Conservation (phyloP, 148 eudicot species). For the Linanthus parryae region DNA sequence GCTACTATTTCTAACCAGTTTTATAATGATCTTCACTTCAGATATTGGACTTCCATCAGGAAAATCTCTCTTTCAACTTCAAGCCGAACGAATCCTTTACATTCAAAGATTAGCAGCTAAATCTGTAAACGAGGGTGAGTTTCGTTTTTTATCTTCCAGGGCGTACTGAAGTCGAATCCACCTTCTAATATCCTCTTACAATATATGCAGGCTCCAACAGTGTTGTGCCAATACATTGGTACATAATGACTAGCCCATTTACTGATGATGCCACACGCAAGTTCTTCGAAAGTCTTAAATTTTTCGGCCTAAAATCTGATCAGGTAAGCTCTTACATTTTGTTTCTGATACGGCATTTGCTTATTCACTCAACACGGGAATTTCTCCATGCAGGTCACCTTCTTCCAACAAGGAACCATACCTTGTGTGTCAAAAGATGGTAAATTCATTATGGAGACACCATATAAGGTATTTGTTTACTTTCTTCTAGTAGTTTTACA, state of each 20-base stretch:
- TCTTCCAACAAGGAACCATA: conserved; percentile 87
- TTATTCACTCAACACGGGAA: conserved; percentile 8
- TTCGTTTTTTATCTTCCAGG: conserved; percentile 4
- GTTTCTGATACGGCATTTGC: neutral
- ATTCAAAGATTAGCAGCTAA: conserved; percentile 74
- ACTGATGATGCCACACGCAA: conserved; percentile 74
- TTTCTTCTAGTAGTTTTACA: too few species aligned
- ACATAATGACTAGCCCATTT: conserved; percentile 97
- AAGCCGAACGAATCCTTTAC: conserved; percentile 85
- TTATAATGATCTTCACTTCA: conserved; percentile 28
- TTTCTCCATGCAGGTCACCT: conserved; percentile 55
- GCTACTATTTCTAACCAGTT: too few species aligned
- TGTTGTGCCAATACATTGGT: conserved; percentile 67
- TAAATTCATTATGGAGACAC: conserved; percentile 85
- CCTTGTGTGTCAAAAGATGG: conserved; percentile 89
- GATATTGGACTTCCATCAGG: conserved; percentile 96
- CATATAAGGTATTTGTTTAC: conserved; percentile 51
- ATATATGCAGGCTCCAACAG: conserved; percentile 39
- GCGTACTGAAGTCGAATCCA: too few species aligned
- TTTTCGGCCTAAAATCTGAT: conserved; percentile 87
- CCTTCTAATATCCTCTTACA: conserved; percentile 21
- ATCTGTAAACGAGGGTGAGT: conserved; percentile 62
- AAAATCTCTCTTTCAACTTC: conserved; percentile 92
- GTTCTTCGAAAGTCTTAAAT: conserved; percentile 66
- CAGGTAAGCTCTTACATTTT: conserved; percentile 40